Evolutionary conservation across 108 stramenopile genomes (phyloP), one percentile per base, ranked within the genome.

Genomic region (Discostella stelligeroides): DNA sequence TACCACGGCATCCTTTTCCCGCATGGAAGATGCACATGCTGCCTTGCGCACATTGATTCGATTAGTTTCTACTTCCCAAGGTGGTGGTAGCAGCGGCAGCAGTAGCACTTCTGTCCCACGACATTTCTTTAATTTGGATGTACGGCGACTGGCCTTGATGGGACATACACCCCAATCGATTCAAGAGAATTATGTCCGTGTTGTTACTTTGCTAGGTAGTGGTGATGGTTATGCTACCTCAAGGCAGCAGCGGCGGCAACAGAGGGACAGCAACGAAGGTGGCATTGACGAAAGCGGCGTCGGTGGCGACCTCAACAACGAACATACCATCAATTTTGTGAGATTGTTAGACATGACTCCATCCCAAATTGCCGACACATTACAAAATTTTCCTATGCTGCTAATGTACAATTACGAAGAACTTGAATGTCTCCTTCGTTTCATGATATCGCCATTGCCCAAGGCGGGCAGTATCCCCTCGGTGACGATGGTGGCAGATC

Each of bases 401-500:
- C 76, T 79, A 59, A 45, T 81, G 48, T 83, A 83, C 46, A 74
- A 86, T 55, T 28, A 43, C 18, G 49, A 51, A 13, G 76, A 81
- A 55, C 39, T 86, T 17, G 56, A 70, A 23, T 70, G 59, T 11
- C 53, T 83, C 17, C 64, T 86, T 39, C 40, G 53, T 0, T 86
- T 84, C 42, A 42, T 86, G 17, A 11, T 82, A 12, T 21, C 65
- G 11, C 83, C 83, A 7, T 23, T 82, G 4, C 81, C 82, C 29
- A 20, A 17, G 6, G 34, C 63, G 1, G 48, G 72, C 38, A 21
- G 37, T 0, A 55, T 58, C 14, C 40, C 63, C 0, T 72, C 46
- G 15, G 66, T 74, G 50, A 4, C 46, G 48, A 48, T 75, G 39
- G 66, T 75, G 17, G 75, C 77, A 0, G 68, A 79, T 41, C 48